Evolutionary conservation across 1,284 basidiomycete species (phyloP).

Genomic region (Stereum hirsutum): DNA sequence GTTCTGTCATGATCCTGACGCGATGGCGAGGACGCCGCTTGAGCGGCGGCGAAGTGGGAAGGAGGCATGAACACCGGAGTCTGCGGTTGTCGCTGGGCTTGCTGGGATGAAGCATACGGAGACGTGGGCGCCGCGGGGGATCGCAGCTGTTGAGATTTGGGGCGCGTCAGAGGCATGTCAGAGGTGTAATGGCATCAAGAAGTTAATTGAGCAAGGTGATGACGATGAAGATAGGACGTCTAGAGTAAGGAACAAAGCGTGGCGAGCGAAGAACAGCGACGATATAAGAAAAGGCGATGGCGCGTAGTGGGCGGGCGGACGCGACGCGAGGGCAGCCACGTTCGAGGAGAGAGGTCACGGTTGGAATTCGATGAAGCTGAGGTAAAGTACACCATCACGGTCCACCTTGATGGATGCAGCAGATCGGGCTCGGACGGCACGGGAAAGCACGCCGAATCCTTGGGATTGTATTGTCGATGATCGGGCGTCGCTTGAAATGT

Average conservation of each 20-base stretch:
- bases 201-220: neutral
- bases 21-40: slow-evolving; percentile 26
- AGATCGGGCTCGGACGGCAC: too few relatives aligned
- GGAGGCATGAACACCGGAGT: slow-evolving; percentile 42
- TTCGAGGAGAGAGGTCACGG: too few relatives aligned
- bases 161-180: neutral
- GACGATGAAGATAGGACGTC: neutral
- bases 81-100: too few relatives aligned
- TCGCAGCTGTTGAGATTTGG: neutral
- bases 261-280: neutral
- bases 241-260: neutral
- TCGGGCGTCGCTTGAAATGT: too few relatives aligned
- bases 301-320: neutral
- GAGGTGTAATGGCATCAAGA: neutral
- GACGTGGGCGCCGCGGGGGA: neutral
- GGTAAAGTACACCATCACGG: too few relatives aligned
- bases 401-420: too few relatives aligned
- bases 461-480: too few relatives aligned
- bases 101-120: slow-evolving; percentile 11
- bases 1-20: slow-evolving; percentile 2
- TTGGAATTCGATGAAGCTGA: too few relatives aligned
- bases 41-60: slow-evolving; percentile 57
- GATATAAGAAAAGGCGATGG: neutral
- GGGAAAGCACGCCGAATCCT: too few relatives aligned
- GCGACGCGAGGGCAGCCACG: too few relatives aligned